Evolutionary conservation across 1,284 basidiomycete genomes (phyloP).

Genomic region (Takashimella tepidaria): DNA sequence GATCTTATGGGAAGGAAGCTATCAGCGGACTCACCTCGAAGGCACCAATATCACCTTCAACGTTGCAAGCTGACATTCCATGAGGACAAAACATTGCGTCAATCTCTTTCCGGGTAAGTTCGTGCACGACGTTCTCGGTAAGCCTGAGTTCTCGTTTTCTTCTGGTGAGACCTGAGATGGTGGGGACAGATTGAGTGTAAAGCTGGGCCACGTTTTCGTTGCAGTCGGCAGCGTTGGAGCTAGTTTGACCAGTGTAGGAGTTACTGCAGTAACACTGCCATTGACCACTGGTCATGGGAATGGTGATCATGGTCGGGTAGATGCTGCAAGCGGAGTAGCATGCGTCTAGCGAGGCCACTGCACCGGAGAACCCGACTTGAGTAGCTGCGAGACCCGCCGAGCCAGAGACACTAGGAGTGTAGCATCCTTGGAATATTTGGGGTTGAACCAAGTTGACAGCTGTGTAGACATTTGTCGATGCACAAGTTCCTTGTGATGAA

Average conservation of each 20-base stretch:
- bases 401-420: too few species aligned
- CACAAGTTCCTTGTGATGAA: too few species aligned
- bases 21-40: not conserved
- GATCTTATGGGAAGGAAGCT: not conserved
- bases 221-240: not conserved
- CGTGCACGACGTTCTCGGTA: not conserved
- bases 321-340: not conserved
- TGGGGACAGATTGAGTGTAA: not conserved
- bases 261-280: not conserved
- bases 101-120: not conserved
- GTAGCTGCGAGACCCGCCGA: not conserved
- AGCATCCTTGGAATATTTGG: too few species aligned
- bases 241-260: not conserved
- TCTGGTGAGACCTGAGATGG: not conserved
- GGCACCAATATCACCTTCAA: not conserved
- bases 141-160: not conserved
- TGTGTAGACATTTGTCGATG: too few species aligned
- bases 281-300: not conserved
- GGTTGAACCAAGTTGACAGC: too few species aligned
- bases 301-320: not conserved
- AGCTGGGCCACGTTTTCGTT: not conserved
- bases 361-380: not conserved
- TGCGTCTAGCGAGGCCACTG: not conserved
- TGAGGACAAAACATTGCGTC: not conserved
- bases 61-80: not conserved